Evolutionary conservation across 2,329 filamentous ascomycete genomes (phyloP).

Genomic region (Ophiostoma perfectum): DNA sequence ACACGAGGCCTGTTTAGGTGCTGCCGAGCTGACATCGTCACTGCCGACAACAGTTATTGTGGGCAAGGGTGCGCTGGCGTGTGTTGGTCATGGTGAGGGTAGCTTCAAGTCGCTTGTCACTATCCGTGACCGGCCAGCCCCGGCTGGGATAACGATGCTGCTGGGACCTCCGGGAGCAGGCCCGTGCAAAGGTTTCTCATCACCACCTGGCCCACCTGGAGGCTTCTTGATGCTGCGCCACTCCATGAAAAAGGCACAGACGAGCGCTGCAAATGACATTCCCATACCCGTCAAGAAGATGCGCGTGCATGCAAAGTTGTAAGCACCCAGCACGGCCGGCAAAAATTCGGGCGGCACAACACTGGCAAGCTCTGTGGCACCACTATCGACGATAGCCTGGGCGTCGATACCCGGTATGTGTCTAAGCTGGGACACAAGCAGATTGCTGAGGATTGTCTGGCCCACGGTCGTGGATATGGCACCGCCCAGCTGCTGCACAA

Average conservation of each 20-base stretch:
- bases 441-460: slow-evolving; percentile 23
- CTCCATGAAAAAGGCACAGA: background rate
- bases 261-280: background rate
- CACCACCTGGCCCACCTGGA: background rate
- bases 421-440: slow-evolving; percentile 19
- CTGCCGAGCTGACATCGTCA: background rate
- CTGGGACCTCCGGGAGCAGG: background rate
- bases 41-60: background rate
- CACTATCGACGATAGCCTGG: background rate
- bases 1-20: background rate
- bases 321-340: background rate
- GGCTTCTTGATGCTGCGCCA: background rate
- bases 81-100: background rate
- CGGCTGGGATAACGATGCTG: background rate
- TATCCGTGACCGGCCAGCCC: background rate
- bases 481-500: slow-evolving; percentile 29
- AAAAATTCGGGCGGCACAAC: slow-evolving; percentile 1
- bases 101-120: background rate
- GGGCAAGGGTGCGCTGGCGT: background rate
- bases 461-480: slow-evolving; percentile 24
- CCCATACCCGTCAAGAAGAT: background rate
- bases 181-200: background rate
- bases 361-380: background rate
- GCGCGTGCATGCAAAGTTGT: slow-evolving; percentile 3
- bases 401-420: background rate